phyloP scores from a whole-genome alignment of 371 early-diverging fungal genomes.

The Rhizomucor miehei region DNA sequence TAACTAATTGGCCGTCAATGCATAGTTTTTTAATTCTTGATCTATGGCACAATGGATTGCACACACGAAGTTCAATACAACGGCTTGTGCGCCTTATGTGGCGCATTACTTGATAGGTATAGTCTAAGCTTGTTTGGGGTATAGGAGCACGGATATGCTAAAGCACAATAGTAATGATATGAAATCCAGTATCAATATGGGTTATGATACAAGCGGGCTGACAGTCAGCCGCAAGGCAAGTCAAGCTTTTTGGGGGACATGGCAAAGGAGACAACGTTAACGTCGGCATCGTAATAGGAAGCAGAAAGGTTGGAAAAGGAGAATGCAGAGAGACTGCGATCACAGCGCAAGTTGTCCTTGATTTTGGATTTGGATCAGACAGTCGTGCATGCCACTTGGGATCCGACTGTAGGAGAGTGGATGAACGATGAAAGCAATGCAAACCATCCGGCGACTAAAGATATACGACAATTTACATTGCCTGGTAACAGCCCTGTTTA shows the following conservation, averaged over 20 bases:
- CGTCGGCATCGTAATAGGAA: conserved; percentile 47
- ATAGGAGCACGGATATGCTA: not conserved
- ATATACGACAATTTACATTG: conserved; percentile 74
- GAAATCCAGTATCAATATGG: conserved; percentile 64
- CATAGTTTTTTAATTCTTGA: not conserved
- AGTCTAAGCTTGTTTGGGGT: not conserved
- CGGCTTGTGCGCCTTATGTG: conserved; percentile 85
- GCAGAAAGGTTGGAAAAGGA: conserved; percentile 77
- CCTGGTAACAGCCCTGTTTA: conserved; percentile 67
- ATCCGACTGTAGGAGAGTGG: conserved; percentile 80
- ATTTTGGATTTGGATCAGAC: conserved; percentile 99
- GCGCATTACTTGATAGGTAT: conserved; percentile 59
- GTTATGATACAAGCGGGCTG: conserved; percentile 73
- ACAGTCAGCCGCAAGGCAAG: conserved; percentile 65
- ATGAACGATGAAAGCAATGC: conserved; percentile 68
- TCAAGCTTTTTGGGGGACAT: not conserved
- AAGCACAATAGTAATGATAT: conserved; percentile 11
- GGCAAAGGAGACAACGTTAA: not conserved
- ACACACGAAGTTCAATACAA: conserved; percentile 75
- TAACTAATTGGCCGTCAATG: not conserved
- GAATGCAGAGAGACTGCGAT: conserved; percentile 64
- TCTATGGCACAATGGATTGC: conserved; percentile 40
- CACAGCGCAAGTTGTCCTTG: conserved; percentile 80
- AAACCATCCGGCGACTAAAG: conserved; percentile 55
- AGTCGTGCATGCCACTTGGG: conserved; percentile 94